Evolutionary conservation across 495 filamentous ascomycete species (phyloP), one percentile per base, ranked within the genome.

Genomic region (Zalerion maritima): DNA sequence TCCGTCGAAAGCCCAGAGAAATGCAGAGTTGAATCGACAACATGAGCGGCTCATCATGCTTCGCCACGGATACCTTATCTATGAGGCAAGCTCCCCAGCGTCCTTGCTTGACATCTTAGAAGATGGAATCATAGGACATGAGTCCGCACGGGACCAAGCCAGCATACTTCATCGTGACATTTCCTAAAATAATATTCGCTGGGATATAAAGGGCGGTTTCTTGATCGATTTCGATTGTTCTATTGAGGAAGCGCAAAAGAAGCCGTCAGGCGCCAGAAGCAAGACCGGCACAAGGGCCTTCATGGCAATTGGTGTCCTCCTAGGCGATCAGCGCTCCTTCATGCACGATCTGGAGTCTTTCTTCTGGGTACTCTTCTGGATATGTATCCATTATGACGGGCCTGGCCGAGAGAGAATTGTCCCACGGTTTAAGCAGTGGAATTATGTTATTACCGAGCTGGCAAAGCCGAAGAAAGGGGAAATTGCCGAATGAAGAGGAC

Each of bases 311-410:
- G 45, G 52, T 20, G 45, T 36, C 14, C 53, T 59, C 19, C 37
- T 44, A 13, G 46, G 46, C 35, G 44, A 66, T 31, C 34, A 46
- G 9, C 49, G 60, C 38, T 49, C 45, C 4, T 62, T 60, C 24
- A 54, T 60, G 51, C 50, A 64, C 28, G 52, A 62, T 36, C 50
- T 71, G 8, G 60, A 70, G 45, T 69, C 56, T 13, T 66, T 70
- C 42, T 69, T 69, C 37, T 68, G 54, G 56, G 60, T 71, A 13
- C 32, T 69, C 0, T 67, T 64, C 32, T 62, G 52, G 55, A 57
- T 66, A 26, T 62, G 47, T 34, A 51, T 65, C 16, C 50, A 65
- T 26, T 55, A 44, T 28, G 16, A 56, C 6, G 47, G 43, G 10
- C 50, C 36, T 13, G 32, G 31, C 16, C 34, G 42, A 14, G 31